Conservation (phyloP, 495 filamentous ascomycete species). For the Xylaria acuta region DNA sequence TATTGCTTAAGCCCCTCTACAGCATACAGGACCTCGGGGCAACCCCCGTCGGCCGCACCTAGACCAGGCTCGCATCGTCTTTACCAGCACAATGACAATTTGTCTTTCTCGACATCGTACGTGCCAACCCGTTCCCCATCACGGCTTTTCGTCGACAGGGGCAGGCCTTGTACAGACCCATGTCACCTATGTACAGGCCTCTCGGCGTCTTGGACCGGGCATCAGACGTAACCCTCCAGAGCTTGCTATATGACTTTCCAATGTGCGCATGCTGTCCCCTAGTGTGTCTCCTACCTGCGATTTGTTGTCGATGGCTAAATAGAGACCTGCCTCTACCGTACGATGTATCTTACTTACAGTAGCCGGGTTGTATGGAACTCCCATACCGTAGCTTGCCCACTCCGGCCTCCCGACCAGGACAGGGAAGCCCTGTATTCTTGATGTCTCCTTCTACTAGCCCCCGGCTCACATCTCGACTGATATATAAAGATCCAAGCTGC, state of each 20-base stretch:
- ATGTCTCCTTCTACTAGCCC: constrained; percentile 8
- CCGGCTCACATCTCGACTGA: constrained; percentile 6
- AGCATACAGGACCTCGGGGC: constrained; percentile 11
- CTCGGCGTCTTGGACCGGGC: constrained; percentile 12
- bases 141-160: constrained; percentile 22
- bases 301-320: constrained; percentile 21
- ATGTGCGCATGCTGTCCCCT: constrained; percentile 14
- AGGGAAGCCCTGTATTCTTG: constrained; percentile 24
- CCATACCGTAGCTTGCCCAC: constrained; percentile 24
- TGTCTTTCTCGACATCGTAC: constrained; percentile 14
- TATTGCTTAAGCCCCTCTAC: constrained; percentile 11
- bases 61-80: constrained; percentile 13
- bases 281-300: constrained; percentile 11
- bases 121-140: constrained; percentile 23
- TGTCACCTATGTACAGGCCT: constrained; percentile 18
- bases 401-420: background rate
- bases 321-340: constrained; percentile 20
- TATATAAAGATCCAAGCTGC: constrained; percentile 20
- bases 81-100: background rate
- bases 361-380: constrained; percentile 4
- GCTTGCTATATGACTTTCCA: constrained; percentile 4
- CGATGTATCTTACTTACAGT: constrained; percentile 15
- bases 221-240: constrained; percentile 2
- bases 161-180: constrained; percentile 10
- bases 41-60: constrained; percentile 10